Evolutionary conservation across 78 protist species (phyloP), one percentile per base, ranked within the genome.

Genomic region (Dictyostelium citrinum): DNA sequence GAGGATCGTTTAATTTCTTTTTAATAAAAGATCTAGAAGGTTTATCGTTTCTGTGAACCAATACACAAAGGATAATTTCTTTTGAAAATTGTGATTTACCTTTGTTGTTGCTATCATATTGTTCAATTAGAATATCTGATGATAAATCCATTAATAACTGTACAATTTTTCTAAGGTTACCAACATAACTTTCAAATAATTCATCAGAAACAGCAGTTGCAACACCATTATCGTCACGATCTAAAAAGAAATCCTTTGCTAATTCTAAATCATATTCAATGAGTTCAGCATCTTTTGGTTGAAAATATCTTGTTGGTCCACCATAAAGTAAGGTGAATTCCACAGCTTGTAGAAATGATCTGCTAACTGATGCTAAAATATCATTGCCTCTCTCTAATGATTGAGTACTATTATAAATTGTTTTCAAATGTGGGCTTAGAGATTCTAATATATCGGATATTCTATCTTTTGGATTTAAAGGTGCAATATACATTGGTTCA

Each of bases 181-280:
- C 24, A 29, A 74, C 85, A 39, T 39, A 41, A 64, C 46, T 35
- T 29, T 88, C 93, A 33, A 74, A 88, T 0, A 29, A 17, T 43
- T 29, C 24, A 29, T 88, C 93, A 1, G 41, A 24, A 3, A 88
- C 93, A n/a, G 79, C 93, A 2, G 70, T 88, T 0, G 93, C 58
- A 20, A 67, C 35, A 14, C 93, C 93, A 68, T 88, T 80, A 31
- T 88, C 93, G 33, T 88, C 93, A 24, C 93, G 82, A 33, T 88
- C 93, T 16, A 88, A 78, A 67, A 88, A 88, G 81, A 64, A 88
- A 61, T 88, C 93, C 51, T 88, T 88, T 2, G 71, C 61, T 61
- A 68, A 55, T 14, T 88, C 93, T 3, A 88, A 22, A 78, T 88
- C 93, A 41, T 45, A 78, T 49, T 88, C 93, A 33, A 88, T 77